A percentile compares a stretch with the other conserved stretches of the same genome.
Conservation (phyloP, 352 stramenopile species). For the Phytophthora meadii region DNA sequence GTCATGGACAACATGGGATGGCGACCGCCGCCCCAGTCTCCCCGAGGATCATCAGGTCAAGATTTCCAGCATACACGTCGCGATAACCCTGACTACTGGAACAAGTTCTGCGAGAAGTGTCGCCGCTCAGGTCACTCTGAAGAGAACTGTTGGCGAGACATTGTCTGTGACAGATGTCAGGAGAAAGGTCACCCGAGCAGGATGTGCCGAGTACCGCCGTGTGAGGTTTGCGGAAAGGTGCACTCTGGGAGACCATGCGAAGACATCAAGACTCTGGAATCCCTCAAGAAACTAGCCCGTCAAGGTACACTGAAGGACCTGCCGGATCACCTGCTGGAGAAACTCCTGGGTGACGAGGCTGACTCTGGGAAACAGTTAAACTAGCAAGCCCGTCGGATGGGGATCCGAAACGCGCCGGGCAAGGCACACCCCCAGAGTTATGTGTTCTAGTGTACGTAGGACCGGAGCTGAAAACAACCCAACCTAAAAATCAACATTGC, state of each 20-base stretch:
- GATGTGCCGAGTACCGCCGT: not conserved
- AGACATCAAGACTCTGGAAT: not conserved
- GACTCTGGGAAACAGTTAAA: slow-evolving; percentile 19
- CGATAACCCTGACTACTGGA: not conserved
- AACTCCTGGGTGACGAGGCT: not conserved
- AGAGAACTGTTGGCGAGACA: slow-evolving; percentile 2
- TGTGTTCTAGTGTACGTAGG: slow-evolving; percentile 28
- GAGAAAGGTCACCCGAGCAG: not conserved
- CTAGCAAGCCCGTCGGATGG: slow-evolving; percentile 22
- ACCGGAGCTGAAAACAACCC: not conserved
- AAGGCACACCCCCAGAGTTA: slow-evolving; percentile 3
- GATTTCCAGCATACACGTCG: not conserved
- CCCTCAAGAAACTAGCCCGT: not conserved
- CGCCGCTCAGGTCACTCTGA: not conserved
- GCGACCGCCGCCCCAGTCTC: not conserved
- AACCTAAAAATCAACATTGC: slow-evolving; percentile 13
- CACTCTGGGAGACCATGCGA: not conserved
- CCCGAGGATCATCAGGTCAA: not conserved
- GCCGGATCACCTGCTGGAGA: not conserved
- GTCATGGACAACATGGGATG: not conserved
- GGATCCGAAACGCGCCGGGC: slow-evolving; percentile 21
- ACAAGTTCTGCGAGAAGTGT: not conserved
- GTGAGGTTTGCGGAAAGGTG: not conserved
- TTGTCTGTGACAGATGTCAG: not conserved
- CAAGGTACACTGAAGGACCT: slow-evolving; percentile 2